A percentile compares a stretch with the other conserved stretches of the same genome.
These are phyloP conservation scores for Vitis cinerea DNA, from an alignment of 164 flowering plant genomes.

Conservation along the genomic window DNA sequence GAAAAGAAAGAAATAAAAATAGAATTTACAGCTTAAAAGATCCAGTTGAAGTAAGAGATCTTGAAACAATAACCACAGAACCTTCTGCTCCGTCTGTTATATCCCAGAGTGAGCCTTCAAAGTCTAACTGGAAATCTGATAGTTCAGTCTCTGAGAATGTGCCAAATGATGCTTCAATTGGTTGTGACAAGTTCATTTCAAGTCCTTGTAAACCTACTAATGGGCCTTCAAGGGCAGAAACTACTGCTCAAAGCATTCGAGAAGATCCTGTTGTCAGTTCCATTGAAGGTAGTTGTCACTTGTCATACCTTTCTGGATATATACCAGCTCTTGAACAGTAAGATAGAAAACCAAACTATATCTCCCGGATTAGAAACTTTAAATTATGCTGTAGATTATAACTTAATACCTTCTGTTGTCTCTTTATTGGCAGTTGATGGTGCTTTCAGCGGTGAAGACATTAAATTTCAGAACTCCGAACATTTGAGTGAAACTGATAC, in stretches of 20 bases:
- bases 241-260: slow-evolving; percentile 7
- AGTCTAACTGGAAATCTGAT: slow-evolving; percentile 16
- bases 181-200: slow-evolving; percentile 8
- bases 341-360: slow-evolving; percentile 16
- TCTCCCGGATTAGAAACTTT: slow-evolving; percentile 15
- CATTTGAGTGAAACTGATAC: slow-evolving; percentile 14
- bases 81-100: slow-evolving; percentile 25
- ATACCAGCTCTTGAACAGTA: slow-evolving; percentile 7
- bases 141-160: slow-evolving; percentile 19
- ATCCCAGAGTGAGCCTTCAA: slow-evolving; percentile 24
- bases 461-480: slow-evolving; percentile 17
- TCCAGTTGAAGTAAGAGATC: slow-evolving; percentile 20
- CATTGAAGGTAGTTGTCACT: slow-evolving; percentile 10
- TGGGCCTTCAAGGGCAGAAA: slow-evolving; percentile 16
- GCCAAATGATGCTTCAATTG: slow-evolving; percentile 7
- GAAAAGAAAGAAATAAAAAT: slow-evolving; percentile 43
- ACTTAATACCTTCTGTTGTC: slow-evolving; percentile 8
- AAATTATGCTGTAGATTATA: slow-evolving; percentile 7
- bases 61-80: slow-evolving; percentile 19
- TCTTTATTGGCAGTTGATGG: slow-evolving; percentile 17
- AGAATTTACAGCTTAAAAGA: slow-evolving; percentile 23
- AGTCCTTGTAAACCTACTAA: slow-evolving; percentile 14
- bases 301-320: slow-evolving; percentile 7
- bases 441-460: slow-evolving; percentile 13
- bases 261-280: slow-evolving; percentile 16